Evolutionary conservation across 176 grass and related monocot genomes (phyloP).

Genomic region (Oryza longistaminata): DNA sequence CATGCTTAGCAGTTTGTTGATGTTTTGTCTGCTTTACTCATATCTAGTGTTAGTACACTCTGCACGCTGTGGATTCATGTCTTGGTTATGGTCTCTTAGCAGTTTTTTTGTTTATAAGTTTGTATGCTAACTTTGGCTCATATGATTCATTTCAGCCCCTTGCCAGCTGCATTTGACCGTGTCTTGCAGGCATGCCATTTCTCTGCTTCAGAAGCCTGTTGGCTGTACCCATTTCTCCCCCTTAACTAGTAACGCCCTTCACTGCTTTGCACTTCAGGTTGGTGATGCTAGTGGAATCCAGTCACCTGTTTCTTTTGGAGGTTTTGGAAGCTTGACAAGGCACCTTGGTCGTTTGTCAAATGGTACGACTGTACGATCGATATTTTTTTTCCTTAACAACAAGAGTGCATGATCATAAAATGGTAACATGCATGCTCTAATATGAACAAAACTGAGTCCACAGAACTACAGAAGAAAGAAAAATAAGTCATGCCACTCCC

Average conservation of each 20-base stretch:
- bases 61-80: not conserved
- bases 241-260: conserved; percentile 2
- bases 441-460: not conserved
- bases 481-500: not conserved
- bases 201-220: not conserved
- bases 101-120: not conserved
- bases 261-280: conserved; percentile 50
- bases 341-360: conserved; percentile 79
- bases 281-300: conserved; percentile 98
- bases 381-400: not conserved
- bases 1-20: conserved; percentile 9
- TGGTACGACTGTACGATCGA: conserved; percentile 38
- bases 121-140: conserved; percentile 31
- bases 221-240: not conserved
- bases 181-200: conserved; percentile 70
- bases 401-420: conserved; percentile 12
- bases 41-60: not conserved
- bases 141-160: conserved; percentile 62
- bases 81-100: not conserved
- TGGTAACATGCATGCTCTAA: not conserved
- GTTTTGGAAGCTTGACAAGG: conserved; percentile 92
- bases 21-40: not conserved
- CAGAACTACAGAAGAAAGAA: not conserved
- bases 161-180: conserved; percentile 84
- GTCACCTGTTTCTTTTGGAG: conserved; percentile 98